Evolutionary conservation across 2,329 filamentous ascomycete genomes (phyloP), one percentile per base, ranked within the genome.

Genomic region (Blastomyces percursus): DNA sequence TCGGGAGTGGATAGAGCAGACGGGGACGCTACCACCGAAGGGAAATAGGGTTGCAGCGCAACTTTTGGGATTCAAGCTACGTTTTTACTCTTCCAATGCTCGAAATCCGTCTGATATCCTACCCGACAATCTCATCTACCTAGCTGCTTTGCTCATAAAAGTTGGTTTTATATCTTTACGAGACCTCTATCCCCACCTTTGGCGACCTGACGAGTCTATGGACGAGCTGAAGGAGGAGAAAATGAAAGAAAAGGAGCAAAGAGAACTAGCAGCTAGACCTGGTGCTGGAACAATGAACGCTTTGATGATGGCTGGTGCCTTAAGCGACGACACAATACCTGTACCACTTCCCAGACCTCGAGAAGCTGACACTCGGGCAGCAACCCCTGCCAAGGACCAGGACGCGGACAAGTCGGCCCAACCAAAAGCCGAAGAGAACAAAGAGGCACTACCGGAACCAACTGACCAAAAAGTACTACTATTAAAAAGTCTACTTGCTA

Each of bases 31-130:
- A 3, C 92, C 92, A 4, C 91, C 92, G 1, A 81, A 84, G 38
- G 94, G 95, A 38, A 99, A 96, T 72, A 85, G 88, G 52, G 90
- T 95, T 64, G 94, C 94, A 0, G 95, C 95, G 38, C 94, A 97
- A 73, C 82, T 99, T 3, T 85, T 99, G 16, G 94, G 94, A 3
- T 99, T 99, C 81, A 99, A 99, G 76, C 83, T 99, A 59, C 89
- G 90, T 16, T 99, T 96, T 74, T 99, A 99, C 72, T 89, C 90
- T 50, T 95, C 91, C 0, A 80, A 86, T 35, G 86, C 88, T 44
- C 85, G 93, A 62, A 85, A 90, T 64, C 82, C 86, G 61, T 79
- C 83, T 0, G 94, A 97, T 70, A 81, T 86, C 2, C 81, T 97
- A 1, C 94, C 94, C 0, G 90, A 94, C 48, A 99, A 99, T 69